Conservation (phyloP, 192 early-diverging fungal genomes). For the Podila verticillata region DNA sequence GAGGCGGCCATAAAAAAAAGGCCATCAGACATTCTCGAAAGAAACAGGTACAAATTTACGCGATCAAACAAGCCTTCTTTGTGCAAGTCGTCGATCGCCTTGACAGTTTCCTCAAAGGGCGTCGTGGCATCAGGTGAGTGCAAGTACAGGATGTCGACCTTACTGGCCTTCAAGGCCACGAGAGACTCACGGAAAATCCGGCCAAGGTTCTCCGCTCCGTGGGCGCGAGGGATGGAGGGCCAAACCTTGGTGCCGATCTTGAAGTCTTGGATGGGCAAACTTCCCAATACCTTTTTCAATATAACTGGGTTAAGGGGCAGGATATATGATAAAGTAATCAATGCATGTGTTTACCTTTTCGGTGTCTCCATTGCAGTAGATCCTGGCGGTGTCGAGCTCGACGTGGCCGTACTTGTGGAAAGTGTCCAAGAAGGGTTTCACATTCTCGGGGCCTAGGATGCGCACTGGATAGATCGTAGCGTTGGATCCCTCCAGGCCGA, state of each 20-base stretch:
- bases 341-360: conserved; percentile 4
- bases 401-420: conserved; percentile 25
- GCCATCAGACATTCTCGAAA: not conserved
- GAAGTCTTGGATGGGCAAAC: conserved; percentile 38
- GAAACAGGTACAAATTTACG: conserved; percentile 27
- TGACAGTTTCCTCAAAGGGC: conserved; percentile 62
- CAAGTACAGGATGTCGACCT: conserved; percentile 73
- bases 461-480: conserved; percentile 11
- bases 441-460: conserved; percentile 16
- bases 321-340: not conserved
- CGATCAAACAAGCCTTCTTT: conserved; percentile 61
- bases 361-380: conserved; percentile 64
- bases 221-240: conserved; percentile 53
- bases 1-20: not conserved
- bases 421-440: conserved; percentile 16
- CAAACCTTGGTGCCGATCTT: conserved; percentile 66
- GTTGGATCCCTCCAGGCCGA: conserved; percentile 20
- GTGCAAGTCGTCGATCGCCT: conserved; percentile 69
- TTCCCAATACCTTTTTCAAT: conserved; percentile 2
- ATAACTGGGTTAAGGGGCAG: not conserved
- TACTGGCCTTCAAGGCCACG: conserved; percentile 55
- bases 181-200: conserved; percentile 49
- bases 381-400: conserved; percentile 52
- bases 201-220: conserved; percentile 53
- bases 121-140: conserved; percentile 68